Percentiles rank a stretch among this genome's conserved stretches.
Conservation (phyloP, 495 filamentous ascomycete genomes). For the Aspergillus hancockii region DNA sequence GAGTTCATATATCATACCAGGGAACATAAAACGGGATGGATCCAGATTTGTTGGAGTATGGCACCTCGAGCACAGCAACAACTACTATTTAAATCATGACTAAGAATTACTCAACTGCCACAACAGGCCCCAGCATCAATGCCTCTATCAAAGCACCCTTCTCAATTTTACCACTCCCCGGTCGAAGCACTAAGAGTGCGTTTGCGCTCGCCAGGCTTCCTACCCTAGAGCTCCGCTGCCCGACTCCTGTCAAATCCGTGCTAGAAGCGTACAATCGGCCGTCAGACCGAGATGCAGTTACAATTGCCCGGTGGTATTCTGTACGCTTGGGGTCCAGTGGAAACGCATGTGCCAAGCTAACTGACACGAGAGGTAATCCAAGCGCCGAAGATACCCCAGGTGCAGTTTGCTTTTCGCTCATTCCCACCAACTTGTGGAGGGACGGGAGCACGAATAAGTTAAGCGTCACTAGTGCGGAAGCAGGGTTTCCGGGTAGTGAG, state of each 20-base stretch:
- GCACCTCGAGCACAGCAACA: too few relatives aligned
- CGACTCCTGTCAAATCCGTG: slow-evolving; percentile 64
- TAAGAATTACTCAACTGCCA: slow-evolving; percentile 27
- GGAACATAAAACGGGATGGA: too few relatives aligned
- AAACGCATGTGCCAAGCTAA: slow-evolving; percentile 71
- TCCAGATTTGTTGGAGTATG: too few relatives aligned
- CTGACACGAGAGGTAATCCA: slow-evolving; percentile 71
- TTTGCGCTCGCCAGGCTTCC: slow-evolving; percentile 89
- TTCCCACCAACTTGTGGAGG: slow-evolving; percentile 65
- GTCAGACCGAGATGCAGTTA: slow-evolving; percentile 57
- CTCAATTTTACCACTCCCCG: slow-evolving; percentile 44
- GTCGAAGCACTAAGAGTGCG: slow-evolving; percentile 76
- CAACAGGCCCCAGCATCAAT: slow-evolving; percentile 59
- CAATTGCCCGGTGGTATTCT: slow-evolving; percentile 84
- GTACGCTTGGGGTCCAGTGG: slow-evolving; percentile 69
- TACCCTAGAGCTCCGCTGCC: slow-evolving; percentile 83
- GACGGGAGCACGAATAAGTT: slow-evolving; percentile 92
- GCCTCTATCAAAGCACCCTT: slow-evolving; percentile 61
- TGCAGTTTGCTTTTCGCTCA: slow-evolving; percentile 42
- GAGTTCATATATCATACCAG: too few relatives aligned
- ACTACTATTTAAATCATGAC: background rate
- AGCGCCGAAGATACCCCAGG: slow-evolving; percentile 37
- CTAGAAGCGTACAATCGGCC: slow-evolving; percentile 75
- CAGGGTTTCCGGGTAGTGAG: slow-evolving; percentile 92
- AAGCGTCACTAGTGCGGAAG: slow-evolving; percentile 87